These are phyloP conservation scores for Termitomyces sp. DNA, from an alignment of 768 basidiomycete species.

Conservation along the genomic window DNA sequence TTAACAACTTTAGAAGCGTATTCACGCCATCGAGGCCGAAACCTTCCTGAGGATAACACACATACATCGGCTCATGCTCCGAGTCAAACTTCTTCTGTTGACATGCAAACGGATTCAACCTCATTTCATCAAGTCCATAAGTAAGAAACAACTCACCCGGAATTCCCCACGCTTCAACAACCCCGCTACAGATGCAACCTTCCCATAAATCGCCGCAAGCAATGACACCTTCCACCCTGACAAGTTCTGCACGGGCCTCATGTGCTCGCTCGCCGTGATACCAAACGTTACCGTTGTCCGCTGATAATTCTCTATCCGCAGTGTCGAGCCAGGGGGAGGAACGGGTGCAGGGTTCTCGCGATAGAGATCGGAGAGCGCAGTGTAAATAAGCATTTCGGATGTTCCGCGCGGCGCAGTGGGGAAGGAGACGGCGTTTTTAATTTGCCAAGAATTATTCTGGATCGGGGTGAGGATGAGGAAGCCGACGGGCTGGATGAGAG, in stretches of 20 bases:
- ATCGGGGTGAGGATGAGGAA: background rate
- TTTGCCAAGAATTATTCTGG: background rate
- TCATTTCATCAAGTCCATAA: background rate
- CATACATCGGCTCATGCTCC: constrained; percentile 37
- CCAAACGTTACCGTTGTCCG: background rate
- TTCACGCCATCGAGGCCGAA: constrained; percentile 43
- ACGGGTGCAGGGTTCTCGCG: background rate
- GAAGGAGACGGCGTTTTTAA: background rate
- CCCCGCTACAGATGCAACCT: background rate
- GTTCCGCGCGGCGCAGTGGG: background rate
- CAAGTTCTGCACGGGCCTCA: background rate
- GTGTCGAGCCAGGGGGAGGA: background rate
- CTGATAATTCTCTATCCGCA: background rate
- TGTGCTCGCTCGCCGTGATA: background rate
- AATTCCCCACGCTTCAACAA: background rate
- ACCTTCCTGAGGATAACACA: constrained; percentile 44
- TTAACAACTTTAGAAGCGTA: constrained; percentile 33
- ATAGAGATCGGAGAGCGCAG: background rate
- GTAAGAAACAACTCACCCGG: background rate
- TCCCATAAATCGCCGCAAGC: background rate
- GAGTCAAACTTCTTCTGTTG: constrained; percentile 41
- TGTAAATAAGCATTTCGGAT: background rate
- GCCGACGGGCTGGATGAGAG: background rate
- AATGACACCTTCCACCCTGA: background rate
- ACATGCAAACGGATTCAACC: background rate